A percentile compares a stretch with the other conserved stretches of the same genome.
Conservation (phyloP, 2,329 filamentous ascomycete genomes). For the Onygenales sp. region DNA sequence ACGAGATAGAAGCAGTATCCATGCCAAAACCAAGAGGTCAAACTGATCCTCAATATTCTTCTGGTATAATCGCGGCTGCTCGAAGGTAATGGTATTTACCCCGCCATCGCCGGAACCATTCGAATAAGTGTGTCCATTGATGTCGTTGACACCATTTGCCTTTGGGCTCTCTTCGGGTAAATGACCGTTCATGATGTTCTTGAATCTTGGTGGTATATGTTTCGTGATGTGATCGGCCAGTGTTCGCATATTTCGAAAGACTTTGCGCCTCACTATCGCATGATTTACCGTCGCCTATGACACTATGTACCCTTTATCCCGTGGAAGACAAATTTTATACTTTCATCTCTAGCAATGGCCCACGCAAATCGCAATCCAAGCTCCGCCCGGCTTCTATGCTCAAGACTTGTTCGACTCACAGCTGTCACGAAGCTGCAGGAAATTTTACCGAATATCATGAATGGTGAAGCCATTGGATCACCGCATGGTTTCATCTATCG, state of each 20-base stretch:
- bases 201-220: not conserved
- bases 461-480: not conserved
- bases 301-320: not conserved
- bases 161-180: not conserved
- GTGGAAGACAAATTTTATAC: not conserved
- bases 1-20: slow-evolving; percentile 9
- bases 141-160: not conserved
- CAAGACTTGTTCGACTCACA: not conserved
- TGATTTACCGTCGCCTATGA: no score
- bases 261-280: no score
- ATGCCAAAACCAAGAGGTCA: slow-evolving; percentile 7
- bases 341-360: not conserved
- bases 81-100: not conserved
- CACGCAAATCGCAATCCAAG: not conserved
- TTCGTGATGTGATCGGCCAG: not conserved
- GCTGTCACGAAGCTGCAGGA: not conserved
- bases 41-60: slow-evolving; percentile 1
- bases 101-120: not conserved
- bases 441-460: not conserved
- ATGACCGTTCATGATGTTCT: not conserved
- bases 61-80: not conserved
- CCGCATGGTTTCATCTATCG: not conserved
- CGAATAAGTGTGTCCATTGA: not conserved
- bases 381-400: not conserved
- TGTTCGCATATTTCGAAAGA: not conserved